phyloP scores from a whole-genome alignment of 106 monocot genomes.

The Agapanthus africanus region DNA sequence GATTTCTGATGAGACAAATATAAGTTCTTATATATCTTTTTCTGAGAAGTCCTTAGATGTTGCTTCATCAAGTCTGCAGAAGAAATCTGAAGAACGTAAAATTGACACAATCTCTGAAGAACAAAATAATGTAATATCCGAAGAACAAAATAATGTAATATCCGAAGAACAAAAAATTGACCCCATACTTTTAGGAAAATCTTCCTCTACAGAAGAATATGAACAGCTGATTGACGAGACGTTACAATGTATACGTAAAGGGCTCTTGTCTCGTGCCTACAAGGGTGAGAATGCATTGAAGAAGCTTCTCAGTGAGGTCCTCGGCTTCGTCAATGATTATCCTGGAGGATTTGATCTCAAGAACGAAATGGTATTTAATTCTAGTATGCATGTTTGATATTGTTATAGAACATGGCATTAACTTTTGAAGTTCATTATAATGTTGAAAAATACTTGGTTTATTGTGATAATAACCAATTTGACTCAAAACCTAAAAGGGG shows the following conservation, averaged over 20 bases:
- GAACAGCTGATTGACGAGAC: not conserved
- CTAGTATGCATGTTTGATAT: too few species aligned
- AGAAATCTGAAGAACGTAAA: not conserved
- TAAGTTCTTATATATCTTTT: not conserved
- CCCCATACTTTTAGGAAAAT: not conserved
- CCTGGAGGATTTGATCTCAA: slow-evolving; percentile 13
- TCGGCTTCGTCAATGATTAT: slow-evolving; percentile 23
- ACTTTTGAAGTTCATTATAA: too few species aligned
- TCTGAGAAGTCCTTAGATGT: not conserved
- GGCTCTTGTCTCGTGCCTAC: slow-evolving; percentile 11
- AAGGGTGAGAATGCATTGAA: slow-evolving; percentile 10
- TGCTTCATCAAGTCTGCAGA: not conserved
- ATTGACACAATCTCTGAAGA: not conserved
- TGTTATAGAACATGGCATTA: too few species aligned
- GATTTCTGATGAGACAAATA: not conserved
- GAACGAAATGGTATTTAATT: slow-evolving; percentile 18
- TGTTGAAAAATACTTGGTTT: too few species aligned
- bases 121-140: not conserved
- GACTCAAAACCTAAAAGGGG: too few species aligned
- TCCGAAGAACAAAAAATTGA: not conserved
- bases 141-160: not conserved
- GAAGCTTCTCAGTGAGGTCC: slow-evolving; percentile 20
- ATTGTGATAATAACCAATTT: too few species aligned
- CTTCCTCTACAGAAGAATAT: not conserved
- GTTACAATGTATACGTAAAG: slow-evolving; percentile 12